phyloP scores from a whole-genome alignment of 139 green algal species.

The Micromonas pusilla region DNA sequence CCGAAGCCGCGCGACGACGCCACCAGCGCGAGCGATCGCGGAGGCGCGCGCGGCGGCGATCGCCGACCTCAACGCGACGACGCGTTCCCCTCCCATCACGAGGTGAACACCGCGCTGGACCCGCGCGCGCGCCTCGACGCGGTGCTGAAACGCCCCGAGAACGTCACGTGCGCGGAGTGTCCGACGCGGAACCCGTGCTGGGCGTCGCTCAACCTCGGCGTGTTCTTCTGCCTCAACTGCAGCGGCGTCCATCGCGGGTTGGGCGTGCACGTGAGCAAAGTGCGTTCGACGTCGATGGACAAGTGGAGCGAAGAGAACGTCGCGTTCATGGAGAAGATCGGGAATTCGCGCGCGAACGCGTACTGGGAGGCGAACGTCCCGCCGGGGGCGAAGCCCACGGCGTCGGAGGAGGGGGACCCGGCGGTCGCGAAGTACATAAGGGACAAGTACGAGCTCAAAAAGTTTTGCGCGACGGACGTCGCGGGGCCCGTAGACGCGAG shows the following conservation, averaged over 20 bases:
- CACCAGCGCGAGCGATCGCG: no score
- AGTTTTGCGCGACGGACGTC: no score
- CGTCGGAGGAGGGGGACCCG: conserved; percentile 11
- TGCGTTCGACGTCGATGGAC: conserved; percentile 48
- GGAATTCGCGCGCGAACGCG: conserved; percentile 46
- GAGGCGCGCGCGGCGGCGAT: no score
- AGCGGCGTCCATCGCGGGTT: conserved; percentile 87
- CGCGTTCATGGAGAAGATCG: conserved; percentile 46
- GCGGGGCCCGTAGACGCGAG: no score
- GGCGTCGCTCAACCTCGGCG: conserved; percentile 89
- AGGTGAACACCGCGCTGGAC: no score
- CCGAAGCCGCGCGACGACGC: no score
- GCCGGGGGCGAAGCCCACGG: conserved; percentile 19
- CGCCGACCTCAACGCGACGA: no score
- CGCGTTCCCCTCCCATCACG: no score
- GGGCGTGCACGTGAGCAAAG: conserved; percentile 87
- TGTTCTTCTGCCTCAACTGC: conserved; percentile 99
- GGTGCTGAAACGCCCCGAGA: conserved; percentile 22
- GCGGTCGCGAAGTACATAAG: conserved; percentile 14
- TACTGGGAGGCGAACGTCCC: conserved; percentile 45
- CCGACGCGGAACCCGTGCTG: conserved; percentile 89
- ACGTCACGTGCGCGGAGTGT: conserved; percentile 77
- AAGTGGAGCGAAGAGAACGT: conserved; percentile 52
- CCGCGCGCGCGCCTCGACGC: conserved; percentile 28
- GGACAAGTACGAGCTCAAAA: not conserved